Base-by-base conservation (phyloP, 169 alveolate species). In the Amoebophrya sp. region DNA sequence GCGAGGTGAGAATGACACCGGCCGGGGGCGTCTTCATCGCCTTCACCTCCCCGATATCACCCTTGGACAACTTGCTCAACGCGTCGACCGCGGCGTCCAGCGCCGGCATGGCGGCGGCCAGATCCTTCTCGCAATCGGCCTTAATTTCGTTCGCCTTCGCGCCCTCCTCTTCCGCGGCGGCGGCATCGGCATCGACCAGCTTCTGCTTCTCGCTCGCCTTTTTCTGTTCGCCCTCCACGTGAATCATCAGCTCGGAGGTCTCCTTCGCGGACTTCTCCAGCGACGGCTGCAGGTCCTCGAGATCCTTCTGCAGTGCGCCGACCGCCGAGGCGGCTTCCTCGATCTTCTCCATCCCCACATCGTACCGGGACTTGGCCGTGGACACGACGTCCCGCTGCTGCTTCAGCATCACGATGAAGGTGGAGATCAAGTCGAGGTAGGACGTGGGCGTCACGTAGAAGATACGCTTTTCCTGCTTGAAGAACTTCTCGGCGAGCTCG, bases 401-500 rank as follows among this genome's bases (percentile, higher is more conserved):
- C 90, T 96, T 96, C 95, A 97, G 97, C 90, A 97, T 97, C 90
- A 96, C 94, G 93, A 96, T 97, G 95, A 97, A 98, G 77, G 97
- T 95, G 92, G 96, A 97, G 91, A 98, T 96, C 94, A 97, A 90
- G 55, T 98, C 96, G 89, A 97, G 95, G 95, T 97, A 98, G 32
- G 99, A 97, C 91, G 98, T 97, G 23, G 99, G 99, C 0, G 99
- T 98, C 89, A 98, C 99, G 93, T 98, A 97, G 90, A 97, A 98
- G 93, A 96, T 95, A 93, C 98, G 96, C 94, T 97, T 93, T 83
- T 95, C 93, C 94, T 98, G 98, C 77, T 95, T 92, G 32, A 94
- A 92, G 95, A 96, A 98, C 94, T 94, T 94, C 89, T 92, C 94
- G 25, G 98, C 93, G n/a, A 97, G 92, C 39, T 95, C 94, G 39